A percentile compares a stretch with the other conserved stretches of the same genome.
Evolutionary conservation across 75 land plant species (phyloP).

Genomic region (Isoetes taiwanensis): DNA sequence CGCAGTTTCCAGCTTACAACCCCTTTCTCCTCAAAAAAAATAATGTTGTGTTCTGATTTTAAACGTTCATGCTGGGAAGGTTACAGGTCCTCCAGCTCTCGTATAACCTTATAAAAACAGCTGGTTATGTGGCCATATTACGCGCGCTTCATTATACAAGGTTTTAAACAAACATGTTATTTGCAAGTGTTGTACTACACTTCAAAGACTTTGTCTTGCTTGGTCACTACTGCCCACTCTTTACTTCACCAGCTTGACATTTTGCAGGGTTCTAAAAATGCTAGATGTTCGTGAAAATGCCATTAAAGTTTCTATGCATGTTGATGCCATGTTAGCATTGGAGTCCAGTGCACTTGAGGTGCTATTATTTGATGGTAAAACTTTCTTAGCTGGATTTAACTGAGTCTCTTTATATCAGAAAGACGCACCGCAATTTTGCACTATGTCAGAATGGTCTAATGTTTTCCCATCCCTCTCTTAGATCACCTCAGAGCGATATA

Average conservation of each 20-base stretch:
- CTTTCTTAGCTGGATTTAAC: too few relatives aligned
- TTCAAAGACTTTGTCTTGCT: too few relatives aligned
- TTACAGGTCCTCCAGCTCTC: slow-evolving; percentile 20
- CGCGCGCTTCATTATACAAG: slow-evolving; percentile 12
- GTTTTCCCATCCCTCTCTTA: too few relatives aligned
- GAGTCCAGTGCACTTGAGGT: slow-evolving; percentile 13
- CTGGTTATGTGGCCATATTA: slow-evolving; percentile 19
- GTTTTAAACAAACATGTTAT: slow-evolving; percentile 9
- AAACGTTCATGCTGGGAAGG: neutral
- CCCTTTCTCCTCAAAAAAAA: too few relatives aligned
- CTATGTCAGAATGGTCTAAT: too few relatives aligned
- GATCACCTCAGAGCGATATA: too few relatives aligned
- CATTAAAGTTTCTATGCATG: slow-evolving; percentile 8
- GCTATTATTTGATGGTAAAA: slow-evolving; percentile 21
- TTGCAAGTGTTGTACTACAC: neutral
- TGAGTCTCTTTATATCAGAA: too few relatives aligned
- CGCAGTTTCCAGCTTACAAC: too few relatives aligned
- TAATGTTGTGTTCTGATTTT: neutral
- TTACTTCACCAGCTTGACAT: neutral
- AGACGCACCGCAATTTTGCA: too few relatives aligned
- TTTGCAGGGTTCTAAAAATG: slow-evolving; percentile 19
- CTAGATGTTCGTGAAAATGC: slow-evolving; percentile 29
- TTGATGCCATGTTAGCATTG: slow-evolving; percentile 14
- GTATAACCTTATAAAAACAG: slow-evolving; percentile 16
- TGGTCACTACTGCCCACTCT: too few relatives aligned